These are phyloP conservation scores for Termitomyces sp. DNA, from an alignment of 768 basidiomycete genomes.

Conservation along the genomic window DNA sequence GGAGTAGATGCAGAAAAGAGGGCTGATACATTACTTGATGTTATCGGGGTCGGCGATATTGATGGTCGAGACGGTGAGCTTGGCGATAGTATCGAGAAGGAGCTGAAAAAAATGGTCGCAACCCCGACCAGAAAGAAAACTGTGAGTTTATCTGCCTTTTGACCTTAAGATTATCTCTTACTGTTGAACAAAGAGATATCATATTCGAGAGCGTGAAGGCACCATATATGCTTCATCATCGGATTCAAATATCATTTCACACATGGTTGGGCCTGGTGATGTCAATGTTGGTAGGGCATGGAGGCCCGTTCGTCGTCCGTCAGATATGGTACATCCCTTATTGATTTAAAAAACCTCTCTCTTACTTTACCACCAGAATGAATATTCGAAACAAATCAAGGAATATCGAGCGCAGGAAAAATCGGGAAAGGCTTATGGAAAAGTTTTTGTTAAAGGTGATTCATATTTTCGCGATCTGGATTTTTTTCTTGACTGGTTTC, in stretches of 20 bases:
- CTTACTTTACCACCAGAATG: constrained; percentile 53
- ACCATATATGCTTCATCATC: constrained; percentile 81
- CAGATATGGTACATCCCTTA: constrained; percentile 73
- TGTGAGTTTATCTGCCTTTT: constrained; percentile 24
- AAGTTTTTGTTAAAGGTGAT: constrained; percentile 90
- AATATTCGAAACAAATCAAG: constrained; percentile 87
- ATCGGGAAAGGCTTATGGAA: constrained; percentile 78
- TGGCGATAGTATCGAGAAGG: constrained; percentile 67
- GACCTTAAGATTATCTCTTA: constrained; percentile 3
- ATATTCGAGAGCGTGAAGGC: constrained; percentile 67
- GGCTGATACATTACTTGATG: constrained; percentile 33
- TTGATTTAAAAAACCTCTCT: constrained; percentile 7
- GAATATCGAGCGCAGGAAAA: constrained; percentile 76
- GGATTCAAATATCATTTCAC: constrained; percentile 65
- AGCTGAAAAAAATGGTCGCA: constrained; percentile 60
- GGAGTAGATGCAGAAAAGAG: constrained; percentile 26
- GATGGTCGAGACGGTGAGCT: constrained; percentile 44
- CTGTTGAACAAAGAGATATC: constrained; percentile 57
- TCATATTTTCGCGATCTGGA: not conserved
- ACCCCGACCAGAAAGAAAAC: constrained; percentile 31
- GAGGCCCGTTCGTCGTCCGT: constrained; percentile 83
- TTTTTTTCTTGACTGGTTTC: not conserved
- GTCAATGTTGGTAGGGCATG: constrained; percentile 80
- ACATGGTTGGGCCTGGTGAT: constrained; percentile 73
- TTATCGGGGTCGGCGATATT: constrained; percentile 22